A percentile compares a stretch with the other conserved stretches of the same genome.
These are phyloP conservation scores for Candida sojae DNA, from an alignment of 1,139 yeast genomes.

Conservation along the genomic window DNA sequence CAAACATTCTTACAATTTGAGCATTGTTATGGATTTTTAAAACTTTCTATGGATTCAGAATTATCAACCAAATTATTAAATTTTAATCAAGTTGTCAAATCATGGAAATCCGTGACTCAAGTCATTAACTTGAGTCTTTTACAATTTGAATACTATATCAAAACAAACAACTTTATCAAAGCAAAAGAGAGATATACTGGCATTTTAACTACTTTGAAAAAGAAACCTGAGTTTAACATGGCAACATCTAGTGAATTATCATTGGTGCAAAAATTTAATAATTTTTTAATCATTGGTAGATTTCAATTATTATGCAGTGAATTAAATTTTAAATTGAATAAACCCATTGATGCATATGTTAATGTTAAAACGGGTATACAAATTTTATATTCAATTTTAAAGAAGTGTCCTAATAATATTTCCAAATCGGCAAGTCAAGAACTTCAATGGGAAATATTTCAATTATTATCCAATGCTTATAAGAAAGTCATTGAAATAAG, in stretches of 20 bases:
- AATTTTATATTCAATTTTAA: slow-evolving; percentile 41
- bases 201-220: slow-evolving; percentile 23
- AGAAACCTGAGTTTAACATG: slow-evolving; percentile 32
- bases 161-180: slow-evolving; percentile 14
- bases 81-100: slow-evolving; percentile 19
- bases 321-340: slow-evolving; percentile 17
- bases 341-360: slow-evolving; percentile 25
- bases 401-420: slow-evolving; percentile 28
- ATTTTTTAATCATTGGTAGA: slow-evolving; percentile 36
- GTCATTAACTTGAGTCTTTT: slow-evolving; percentile 29
- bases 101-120: slow-evolving; percentile 15
- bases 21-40: slow-evolving; percentile 16
- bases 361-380: slow-evolving; percentile 41
- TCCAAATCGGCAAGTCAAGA: slow-evolving; percentile 20
- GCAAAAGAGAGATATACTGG: slow-evolving; percentile 26
- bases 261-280: slow-evolving; percentile 27
- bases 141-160: slow-evolving; percentile 29
- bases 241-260: slow-evolving; percentile 15
- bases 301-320: slow-evolving; percentile 33
- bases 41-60: slow-evolving; percentile 14
- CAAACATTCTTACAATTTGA: slow-evolving; percentile 17
- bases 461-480: slow-evolving; percentile 35
- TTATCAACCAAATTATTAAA: slow-evolving; percentile 16
- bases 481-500: slow-evolving; percentile 34
- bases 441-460: slow-evolving; percentile 38